These are phyloP conservation scores for Colletotrichum paranaense DNA, from an alignment of 2,329 filamentous ascomycete species.

Conservation along the genomic window DNA sequence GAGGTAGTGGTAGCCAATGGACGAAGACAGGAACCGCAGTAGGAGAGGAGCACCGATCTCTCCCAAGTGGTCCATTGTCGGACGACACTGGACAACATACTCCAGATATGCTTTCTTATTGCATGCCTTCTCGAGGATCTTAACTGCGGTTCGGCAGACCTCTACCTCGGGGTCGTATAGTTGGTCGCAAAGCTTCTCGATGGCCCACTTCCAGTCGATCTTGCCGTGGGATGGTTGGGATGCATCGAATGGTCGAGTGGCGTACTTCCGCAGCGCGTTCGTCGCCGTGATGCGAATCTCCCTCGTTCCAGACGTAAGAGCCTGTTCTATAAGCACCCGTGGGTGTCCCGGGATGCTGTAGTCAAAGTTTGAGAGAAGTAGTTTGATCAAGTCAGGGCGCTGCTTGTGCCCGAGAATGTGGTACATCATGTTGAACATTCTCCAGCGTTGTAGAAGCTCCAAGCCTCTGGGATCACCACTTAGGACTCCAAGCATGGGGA, in stretches of 20 bases:
- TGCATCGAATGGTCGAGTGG: conserved; percentile 63
- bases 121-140: conserved; percentile 96
- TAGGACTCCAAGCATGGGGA: conserved; percentile 88
- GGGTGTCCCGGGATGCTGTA: conserved; percentile 91
- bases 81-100: conserved; percentile 95
- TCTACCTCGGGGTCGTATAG: conserved; percentile 97
- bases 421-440: conserved; percentile 99
- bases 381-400: conserved; percentile 89
- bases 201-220: conserved; percentile 90
- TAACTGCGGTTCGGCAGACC: conserved; percentile 95
- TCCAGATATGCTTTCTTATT: conserved; percentile 92
- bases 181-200: conserved; percentile 96
- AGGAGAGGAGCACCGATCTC: conserved; percentile 96
- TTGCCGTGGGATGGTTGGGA: conserved; percentile 46
- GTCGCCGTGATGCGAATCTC: conserved; percentile 92
- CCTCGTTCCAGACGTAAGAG: conserved; percentile 90
- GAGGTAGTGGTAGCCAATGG: conserved; percentile 96
- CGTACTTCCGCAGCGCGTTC: conserved; percentile 87
- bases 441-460: conserved; percentile 93
- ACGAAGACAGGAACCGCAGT: conserved; percentile 92
- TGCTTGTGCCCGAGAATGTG: conserved; percentile 94
- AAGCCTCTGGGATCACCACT: conserved; percentile 86
- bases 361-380: conserved; percentile 91
- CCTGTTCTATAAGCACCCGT: conserved; percentile 91
- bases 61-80: conserved; percentile 92